These are phyloP conservation scores for Tagetes patula DNA, from an alignment of 129 eudicot species.

Conservation along the genomic window DNA sequence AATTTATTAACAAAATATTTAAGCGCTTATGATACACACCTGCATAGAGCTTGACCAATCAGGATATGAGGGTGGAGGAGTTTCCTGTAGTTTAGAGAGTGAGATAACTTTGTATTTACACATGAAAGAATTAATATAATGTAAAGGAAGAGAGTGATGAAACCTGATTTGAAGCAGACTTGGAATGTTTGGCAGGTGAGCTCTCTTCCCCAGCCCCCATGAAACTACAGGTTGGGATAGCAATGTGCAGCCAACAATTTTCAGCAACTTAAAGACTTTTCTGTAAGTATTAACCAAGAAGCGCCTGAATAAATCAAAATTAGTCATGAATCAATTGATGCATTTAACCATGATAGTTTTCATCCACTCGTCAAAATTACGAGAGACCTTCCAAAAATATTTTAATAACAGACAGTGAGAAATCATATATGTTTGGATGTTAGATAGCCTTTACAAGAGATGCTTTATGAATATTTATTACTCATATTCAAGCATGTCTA, in stretches of 20 bases:
- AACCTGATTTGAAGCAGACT: slow-evolving; percentile 66
- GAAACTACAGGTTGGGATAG: slow-evolving; percentile 18
- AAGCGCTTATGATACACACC: slow-evolving; percentile 42
- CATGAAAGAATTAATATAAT: background rate
- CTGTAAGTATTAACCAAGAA: slow-evolving; percentile 15
- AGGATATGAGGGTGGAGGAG: slow-evolving; percentile 65
- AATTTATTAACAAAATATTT: slow-evolving; percentile 7
- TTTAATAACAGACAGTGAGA: background rate
- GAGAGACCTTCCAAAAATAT: background rate
- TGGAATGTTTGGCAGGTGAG: slow-evolving; percentile 68
- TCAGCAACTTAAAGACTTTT: slow-evolving; percentile 7
- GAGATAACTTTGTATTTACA: slow-evolving; percentile 11
- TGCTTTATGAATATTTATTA: slow-evolving; percentile 10
- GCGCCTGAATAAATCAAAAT: slow-evolving; percentile 34
- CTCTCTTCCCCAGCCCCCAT: slow-evolving; percentile 80
- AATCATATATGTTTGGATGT: slow-evolving; percentile 2
- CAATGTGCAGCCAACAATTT: slow-evolving; percentile 23
- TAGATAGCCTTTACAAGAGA: background rate
- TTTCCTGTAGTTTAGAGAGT: slow-evolving; percentile 51
- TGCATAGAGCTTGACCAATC: slow-evolving; percentile 97
- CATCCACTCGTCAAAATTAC: background rate
- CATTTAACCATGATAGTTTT: background rate
- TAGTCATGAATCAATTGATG: background rate
- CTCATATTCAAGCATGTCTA: slow-evolving; percentile 11
- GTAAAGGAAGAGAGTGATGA: slow-evolving; percentile 18